phyloP scores from a whole-genome alignment of 2,329 filamentous ascomycete genomes.

The Endoconidiophora laricicola region DNA sequence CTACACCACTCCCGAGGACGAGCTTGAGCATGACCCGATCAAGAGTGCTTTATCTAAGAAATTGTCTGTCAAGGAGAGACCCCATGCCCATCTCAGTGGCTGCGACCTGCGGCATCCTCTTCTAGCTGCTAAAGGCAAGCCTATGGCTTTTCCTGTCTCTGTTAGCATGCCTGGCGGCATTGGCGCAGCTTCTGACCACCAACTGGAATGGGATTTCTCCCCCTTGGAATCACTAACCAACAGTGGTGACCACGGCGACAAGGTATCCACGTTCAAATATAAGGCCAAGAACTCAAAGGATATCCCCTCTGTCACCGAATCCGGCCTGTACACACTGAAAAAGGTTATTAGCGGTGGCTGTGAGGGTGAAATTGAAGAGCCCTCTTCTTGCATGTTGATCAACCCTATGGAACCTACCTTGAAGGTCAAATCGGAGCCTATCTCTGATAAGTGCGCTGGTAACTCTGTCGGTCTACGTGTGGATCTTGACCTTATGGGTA shows the following conservation, averaged over 20 bases:
- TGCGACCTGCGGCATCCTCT: constrained; percentile 70
- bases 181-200: constrained; percentile 50
- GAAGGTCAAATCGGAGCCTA: constrained; percentile 56
- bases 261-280: constrained; percentile 40
- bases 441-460: constrained; percentile 88
- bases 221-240: constrained; percentile 52
- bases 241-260: constrained; percentile 50
- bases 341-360: constrained; percentile 69
- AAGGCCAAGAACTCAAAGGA: constrained; percentile 45
- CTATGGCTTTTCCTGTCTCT: constrained; percentile 48
- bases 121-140: constrained; percentile 62
- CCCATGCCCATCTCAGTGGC: constrained; percentile 50
- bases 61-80: constrained; percentile 77
- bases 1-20: constrained; percentile 51
- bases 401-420: constrained; percentile 82
- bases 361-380: constrained; percentile 76
- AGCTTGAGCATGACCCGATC: constrained; percentile 47
- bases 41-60: constrained; percentile 51
- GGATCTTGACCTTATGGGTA: constrained; percentile 77
- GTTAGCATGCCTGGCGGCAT: constrained; percentile 37
- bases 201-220: constrained; percentile 67
- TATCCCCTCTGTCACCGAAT: constrained; percentile 50
- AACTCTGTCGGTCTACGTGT: constrained; percentile 83
- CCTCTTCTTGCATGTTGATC: constrained; percentile 78
- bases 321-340: constrained; percentile 75